Evolutionary conservation across 495 filamentous ascomycete species (phyloP).

Genomic region (Penicillium paxilli): DNA sequence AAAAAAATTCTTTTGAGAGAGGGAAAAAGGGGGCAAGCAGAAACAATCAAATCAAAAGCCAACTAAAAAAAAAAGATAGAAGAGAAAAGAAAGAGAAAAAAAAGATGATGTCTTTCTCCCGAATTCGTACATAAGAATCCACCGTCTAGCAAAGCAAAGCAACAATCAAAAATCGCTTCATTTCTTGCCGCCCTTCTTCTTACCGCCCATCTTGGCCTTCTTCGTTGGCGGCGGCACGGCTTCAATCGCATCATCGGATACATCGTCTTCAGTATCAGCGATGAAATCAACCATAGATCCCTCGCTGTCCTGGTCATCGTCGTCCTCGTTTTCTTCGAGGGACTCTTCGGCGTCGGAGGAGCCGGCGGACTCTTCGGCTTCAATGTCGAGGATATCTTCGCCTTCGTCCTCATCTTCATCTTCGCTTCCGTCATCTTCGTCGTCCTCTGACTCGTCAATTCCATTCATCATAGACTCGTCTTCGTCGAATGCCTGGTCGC

Average conservation of each 20-base stretch:
- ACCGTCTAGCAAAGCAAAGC: no score
- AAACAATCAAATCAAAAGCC: not conserved
- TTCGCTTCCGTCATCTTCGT: conserved; percentile 41
- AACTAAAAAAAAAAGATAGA: not conserved
- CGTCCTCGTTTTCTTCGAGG: conserved; percentile 43
- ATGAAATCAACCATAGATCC: conserved; percentile 49
- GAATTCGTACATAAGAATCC: not conserved
- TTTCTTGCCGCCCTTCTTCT: conserved; percentile 37
- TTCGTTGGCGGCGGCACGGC: conserved; percentile 37
- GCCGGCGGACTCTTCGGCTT: conserved; percentile 47
- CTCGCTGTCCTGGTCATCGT: conserved; percentile 43
- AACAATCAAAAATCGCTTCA: conserved; percentile 12
- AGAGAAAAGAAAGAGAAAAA: not conserved
- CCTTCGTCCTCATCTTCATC: conserved; percentile 43
- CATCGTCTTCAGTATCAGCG: conserved; percentile 46
- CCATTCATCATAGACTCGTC: conserved; percentile 50
- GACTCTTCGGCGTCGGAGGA: conserved; percentile 51
- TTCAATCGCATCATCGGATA: conserved; percentile 35
- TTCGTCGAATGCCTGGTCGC: conserved; percentile 39
- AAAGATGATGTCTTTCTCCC: not conserved
- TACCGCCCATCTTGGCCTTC: conserved; percentile 36
- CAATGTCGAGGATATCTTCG: conserved; percentile 41
- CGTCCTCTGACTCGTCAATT: conserved; percentile 40
- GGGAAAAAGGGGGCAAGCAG: not conserved
- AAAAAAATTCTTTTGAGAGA: conserved; percentile 2